Evolutionary conservation across 2,329 filamentous ascomycete genomes (phyloP).

Genomic region (Alternaria brassicae): DNA sequence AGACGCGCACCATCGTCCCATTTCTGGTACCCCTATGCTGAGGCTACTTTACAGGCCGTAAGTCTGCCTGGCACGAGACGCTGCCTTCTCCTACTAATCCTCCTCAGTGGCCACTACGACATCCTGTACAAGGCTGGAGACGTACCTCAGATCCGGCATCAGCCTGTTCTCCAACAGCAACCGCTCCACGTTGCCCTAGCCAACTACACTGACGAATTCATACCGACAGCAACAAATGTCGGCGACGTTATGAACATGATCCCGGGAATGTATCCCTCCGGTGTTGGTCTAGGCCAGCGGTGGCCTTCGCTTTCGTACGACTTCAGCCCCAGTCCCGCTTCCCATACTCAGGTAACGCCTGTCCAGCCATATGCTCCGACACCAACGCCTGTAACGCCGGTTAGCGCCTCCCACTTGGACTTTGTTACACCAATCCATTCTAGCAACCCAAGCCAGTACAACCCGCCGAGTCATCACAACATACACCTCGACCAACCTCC

Average conservation of each 20-base stretch:
- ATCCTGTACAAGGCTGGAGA: conserved; percentile 79
- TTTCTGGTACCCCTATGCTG: conserved; percentile 66
- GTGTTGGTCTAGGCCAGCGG: conserved; percentile 36
- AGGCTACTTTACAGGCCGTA: conserved; percentile 71
- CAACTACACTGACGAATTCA: conserved; percentile 51
- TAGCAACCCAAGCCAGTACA: conserved; percentile 38
- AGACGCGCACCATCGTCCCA: conserved; percentile 53
- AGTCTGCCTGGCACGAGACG: conserved; percentile 36
- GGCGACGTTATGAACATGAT: conserved; percentile 51
- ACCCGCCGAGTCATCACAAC: conserved; percentile 34
- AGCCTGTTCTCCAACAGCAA: conserved; percentile 36
- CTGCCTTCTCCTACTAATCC: conserved; percentile 17
- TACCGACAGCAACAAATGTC: conserved; percentile 47
- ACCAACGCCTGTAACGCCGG: conserved; percentile 37
- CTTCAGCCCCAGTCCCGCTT: conserved; percentile 42
- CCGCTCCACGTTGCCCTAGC: conserved; percentile 47
- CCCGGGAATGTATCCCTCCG: conserved; percentile 55
- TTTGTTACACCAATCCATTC: conserved; percentile 42
- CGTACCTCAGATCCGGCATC: conserved; percentile 45
- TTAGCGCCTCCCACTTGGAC: conserved; percentile 42
- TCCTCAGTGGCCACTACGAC: conserved; percentile 83
- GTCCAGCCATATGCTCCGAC: conserved; percentile 43
- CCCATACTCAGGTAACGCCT: conserved; percentile 42
- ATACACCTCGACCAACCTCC: conserved; percentile 45
- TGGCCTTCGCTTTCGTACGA: conserved; percentile 48